Percentiles rank a stretch among this genome's conserved stretches.
Evolutionary conservation across 148 eudicot species (phyloP).

Genomic region (Nyssa sinensis): DNA sequence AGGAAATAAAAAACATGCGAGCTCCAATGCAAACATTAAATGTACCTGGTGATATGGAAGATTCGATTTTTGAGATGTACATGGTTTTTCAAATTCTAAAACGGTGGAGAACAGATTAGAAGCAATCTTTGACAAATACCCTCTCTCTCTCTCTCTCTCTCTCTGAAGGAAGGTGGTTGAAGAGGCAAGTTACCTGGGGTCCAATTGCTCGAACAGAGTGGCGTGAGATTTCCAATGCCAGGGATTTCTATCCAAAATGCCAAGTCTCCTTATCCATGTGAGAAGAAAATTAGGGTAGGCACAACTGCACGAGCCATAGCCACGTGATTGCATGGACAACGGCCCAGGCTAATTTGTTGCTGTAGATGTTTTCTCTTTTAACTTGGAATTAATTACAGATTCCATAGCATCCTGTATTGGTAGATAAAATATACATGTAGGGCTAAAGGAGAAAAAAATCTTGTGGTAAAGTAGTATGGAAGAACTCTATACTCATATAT

Average conservation of each 20-base stretch:
- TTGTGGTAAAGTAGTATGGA: too few species aligned
- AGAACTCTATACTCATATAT: too few species aligned
- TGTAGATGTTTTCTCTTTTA: slow-evolving; percentile 15
- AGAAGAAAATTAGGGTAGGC: slow-evolving; percentile 2
- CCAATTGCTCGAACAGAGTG: slow-evolving; percentile 29
- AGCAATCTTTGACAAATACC: slow-evolving; percentile 28
- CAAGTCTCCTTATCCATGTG: slow-evolving; percentile 9
- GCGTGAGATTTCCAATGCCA: slow-evolving; percentile 36
- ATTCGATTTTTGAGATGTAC: slow-evolving; percentile 75
- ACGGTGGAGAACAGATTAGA: slow-evolving; percentile 29
- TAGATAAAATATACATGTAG: background rate
- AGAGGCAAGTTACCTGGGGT: slow-evolving; percentile 21
- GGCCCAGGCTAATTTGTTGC: slow-evolving; percentile 16
- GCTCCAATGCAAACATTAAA: slow-evolving; percentile 70
- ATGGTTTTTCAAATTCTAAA: slow-evolving; percentile 33
- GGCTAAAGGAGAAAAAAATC: background rate
- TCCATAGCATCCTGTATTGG: background rate
- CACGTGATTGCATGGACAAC: slow-evolving; percentile 25
- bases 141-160: too few species aligned
- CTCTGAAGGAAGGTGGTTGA: background rate
- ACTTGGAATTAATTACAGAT: slow-evolving; percentile 14
- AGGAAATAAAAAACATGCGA: slow-evolving; percentile 58
- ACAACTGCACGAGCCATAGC: slow-evolving; percentile 21
- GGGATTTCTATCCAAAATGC: slow-evolving; percentile 2
- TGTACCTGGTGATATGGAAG: slow-evolving; percentile 85